Conservation (phyloP, 2,329 filamentous ascomycete species). For the Fusarium bulbicola region DNA sequence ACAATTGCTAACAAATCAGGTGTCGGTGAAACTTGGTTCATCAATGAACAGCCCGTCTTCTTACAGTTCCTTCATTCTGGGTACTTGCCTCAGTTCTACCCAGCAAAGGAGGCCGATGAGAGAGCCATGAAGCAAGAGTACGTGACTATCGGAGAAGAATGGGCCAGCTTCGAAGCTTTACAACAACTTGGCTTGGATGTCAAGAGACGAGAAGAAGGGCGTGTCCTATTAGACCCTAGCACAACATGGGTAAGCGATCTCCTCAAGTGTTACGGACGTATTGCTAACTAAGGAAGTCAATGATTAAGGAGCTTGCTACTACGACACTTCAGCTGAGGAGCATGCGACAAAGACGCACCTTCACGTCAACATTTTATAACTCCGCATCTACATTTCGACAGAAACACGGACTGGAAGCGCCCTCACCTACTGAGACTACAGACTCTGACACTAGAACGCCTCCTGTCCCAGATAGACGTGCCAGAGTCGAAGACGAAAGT, state of each 20-base stretch:
- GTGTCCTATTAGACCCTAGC: conserved; percentile 4
- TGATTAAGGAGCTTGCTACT: conserved; percentile 16
- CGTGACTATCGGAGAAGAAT: conserved; percentile 18
- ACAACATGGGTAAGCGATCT: conserved; percentile 2
- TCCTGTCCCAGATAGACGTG: neutral
- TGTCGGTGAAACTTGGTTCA: conserved; percentile 25
- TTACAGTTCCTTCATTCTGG: conserved; percentile 24
- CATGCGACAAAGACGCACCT: conserved; percentile 22
- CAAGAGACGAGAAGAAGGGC: conserved; percentile 5
- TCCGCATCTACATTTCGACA: conserved; percentile 1
- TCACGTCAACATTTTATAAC: conserved; percentile 13
- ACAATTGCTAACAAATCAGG: neutral
- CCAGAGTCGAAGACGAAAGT: neutral
- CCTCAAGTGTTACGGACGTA: accelerated
- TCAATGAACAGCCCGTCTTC: conserved; percentile 20
- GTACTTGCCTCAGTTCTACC: conserved; percentile 20
- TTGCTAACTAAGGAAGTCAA: neutral
- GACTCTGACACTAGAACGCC: neutral
- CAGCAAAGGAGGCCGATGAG: neutral
- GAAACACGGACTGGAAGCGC: neutral
- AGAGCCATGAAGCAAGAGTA: conserved; percentile 15
- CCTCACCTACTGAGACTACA: accelerated
- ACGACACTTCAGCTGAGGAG: conserved; percentile 18
- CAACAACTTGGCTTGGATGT: neutral
- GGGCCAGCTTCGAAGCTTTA: conserved; percentile 19